Evolutionary conservation across 2,329 filamentous ascomycete species (phyloP).

Genomic region (Lasiodiplodia hormozganensis): DNA sequence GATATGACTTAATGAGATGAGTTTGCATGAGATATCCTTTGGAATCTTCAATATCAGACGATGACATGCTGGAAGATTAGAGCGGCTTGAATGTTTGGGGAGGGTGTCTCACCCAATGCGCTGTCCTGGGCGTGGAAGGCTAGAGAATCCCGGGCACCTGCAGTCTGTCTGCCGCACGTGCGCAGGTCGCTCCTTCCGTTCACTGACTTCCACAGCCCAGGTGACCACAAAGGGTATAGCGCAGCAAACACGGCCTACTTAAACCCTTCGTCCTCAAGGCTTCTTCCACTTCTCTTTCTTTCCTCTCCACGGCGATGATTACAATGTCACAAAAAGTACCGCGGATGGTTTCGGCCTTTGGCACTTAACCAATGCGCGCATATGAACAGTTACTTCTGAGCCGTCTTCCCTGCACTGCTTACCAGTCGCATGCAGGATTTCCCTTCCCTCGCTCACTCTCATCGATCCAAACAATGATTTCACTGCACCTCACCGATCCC

Average conservation of each 20-base stretch:
- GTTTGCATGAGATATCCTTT: background rate
- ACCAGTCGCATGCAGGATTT: background rate
- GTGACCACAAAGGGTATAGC: background rate
- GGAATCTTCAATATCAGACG: too few relatives aligned
- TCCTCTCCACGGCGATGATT: conserved; percentile 7
- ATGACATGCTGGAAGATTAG: too few relatives aligned
- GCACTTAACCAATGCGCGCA: conserved; percentile 14
- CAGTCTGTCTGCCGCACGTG: too few relatives aligned
- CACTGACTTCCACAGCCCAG: background rate
- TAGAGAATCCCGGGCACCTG: too few relatives aligned
- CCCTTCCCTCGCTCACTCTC: too few relatives aligned
- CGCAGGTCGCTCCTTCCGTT: background rate
- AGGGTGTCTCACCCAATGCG: too few relatives aligned
- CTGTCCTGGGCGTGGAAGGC: too few relatives aligned
- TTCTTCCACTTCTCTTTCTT: background rate
- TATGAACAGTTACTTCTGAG: conserved; percentile 21
- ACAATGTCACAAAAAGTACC: background rate
- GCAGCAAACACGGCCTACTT: background rate
- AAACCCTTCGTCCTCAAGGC: background rate
- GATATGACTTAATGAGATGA: background rate
- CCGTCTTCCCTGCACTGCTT: background rate
- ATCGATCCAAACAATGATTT: background rate
- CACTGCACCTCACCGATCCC: too few relatives aligned
- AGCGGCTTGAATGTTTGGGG: too few relatives aligned
- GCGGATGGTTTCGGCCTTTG: background rate